phyloP scores from a whole-genome alignment of 176 grass and related monocot species.

The Tillandsia leiboldiana region DNA sequence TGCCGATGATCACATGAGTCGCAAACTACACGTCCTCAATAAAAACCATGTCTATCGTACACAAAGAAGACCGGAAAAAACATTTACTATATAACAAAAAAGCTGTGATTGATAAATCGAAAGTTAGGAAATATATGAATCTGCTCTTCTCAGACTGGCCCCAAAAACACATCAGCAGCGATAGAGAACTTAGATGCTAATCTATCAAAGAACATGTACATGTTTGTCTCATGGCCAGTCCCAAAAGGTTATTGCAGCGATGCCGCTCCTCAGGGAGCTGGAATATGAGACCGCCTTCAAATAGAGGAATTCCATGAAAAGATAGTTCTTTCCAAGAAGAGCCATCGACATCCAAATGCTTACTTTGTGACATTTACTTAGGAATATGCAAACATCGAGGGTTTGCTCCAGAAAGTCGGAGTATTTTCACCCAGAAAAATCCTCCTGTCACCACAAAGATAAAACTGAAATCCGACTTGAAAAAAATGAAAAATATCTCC shows the following conservation, averaged over 20 bases:
- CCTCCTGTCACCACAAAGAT: conserved; percentile 16
- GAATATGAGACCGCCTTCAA: conserved; percentile 51
- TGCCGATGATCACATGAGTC: background rate
- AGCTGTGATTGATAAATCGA: too few relatives aligned
- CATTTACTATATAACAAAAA: too few relatives aligned
- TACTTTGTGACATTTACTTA: conserved; percentile 34
- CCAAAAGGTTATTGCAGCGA: conserved; percentile 44
- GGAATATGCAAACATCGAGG: conserved; percentile 46
- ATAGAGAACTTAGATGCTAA: too few relatives aligned
- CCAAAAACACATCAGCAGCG: too few relatives aligned
- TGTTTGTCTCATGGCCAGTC: conserved; percentile 59
- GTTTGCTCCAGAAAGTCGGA: conserved; percentile 37
- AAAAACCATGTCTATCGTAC: background rate
- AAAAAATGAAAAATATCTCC: background rate
- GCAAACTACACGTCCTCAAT: background rate
- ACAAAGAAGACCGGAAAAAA: background rate
- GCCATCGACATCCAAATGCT: conserved; percentile 31
- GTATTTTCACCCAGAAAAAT: conserved; percentile 23
- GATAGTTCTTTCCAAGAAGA: background rate
- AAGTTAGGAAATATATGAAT: too few relatives aligned
- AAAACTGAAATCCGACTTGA: background rate
- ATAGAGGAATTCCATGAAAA: conserved; percentile 32
- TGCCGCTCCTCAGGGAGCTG: conserved; percentile 39
- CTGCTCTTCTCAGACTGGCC: too few relatives aligned
- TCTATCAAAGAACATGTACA: background rate